Conservation (phyloP, 208 protist species). For the Trypanosoma lewisi region DNA sequence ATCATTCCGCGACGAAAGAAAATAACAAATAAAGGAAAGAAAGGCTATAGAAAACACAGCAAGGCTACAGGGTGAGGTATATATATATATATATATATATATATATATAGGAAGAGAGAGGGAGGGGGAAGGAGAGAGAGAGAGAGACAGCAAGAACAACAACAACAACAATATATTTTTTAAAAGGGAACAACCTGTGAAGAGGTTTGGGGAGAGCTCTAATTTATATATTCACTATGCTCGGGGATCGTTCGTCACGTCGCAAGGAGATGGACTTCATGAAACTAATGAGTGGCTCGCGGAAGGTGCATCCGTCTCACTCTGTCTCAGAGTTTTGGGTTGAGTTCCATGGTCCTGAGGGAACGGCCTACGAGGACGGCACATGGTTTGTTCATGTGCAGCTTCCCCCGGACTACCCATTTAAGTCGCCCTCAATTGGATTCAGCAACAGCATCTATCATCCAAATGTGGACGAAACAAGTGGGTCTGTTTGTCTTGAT, state of each 20-base stretch:
- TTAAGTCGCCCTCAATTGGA: constrained; percentile 98
- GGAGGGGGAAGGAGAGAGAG: too few species aligned
- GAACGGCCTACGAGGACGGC: constrained; percentile 96
- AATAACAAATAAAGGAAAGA: neutral
- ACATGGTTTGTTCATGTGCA: constrained; percentile 96
- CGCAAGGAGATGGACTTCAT: constrained; percentile 95
- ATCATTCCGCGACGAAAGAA: too few species aligned
- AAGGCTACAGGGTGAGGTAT: too few species aligned
- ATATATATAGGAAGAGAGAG: too few species aligned
- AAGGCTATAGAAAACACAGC: neutral
- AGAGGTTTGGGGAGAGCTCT: too few species aligned
- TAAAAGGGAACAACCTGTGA: too few species aligned
- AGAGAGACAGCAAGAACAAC: too few species aligned
- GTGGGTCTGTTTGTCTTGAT: constrained; percentile 98
- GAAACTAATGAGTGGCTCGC: constrained; percentile 96
- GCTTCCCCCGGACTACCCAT: constrained; percentile 96
- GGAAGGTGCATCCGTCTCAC: constrained; percentile 93
- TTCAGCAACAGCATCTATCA: constrained; percentile 98
- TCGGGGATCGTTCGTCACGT: constrained; percentile 40
- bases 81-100: neutral
- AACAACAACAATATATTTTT: too few species aligned
- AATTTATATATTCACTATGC: constrained; percentile 17
- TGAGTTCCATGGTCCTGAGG: constrained; percentile 96
- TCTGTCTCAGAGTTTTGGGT: constrained; percentile 94
- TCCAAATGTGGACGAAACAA: constrained; percentile 97